A percentile compares a stretch with the other conserved stretches of the same genome.
Evolutionary conservation across 805 yeast genomes (phyloP).

Genomic region (Saccharomycopsis schoenii): DNA sequence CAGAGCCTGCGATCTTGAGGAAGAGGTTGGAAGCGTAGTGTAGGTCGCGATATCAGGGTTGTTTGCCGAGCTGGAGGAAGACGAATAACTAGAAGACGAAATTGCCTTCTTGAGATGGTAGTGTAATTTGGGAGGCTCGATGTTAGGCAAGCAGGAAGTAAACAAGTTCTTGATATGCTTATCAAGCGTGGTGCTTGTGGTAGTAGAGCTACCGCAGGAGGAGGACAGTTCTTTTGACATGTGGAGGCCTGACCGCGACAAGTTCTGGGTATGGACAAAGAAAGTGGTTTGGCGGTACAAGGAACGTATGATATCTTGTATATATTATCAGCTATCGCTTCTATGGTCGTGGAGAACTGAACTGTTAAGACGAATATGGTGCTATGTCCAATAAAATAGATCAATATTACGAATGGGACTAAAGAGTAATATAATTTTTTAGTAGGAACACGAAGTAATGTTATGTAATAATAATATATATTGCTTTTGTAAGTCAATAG

Average conservation of each 20-base stretch:
- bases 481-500: too few species aligned
- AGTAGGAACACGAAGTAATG: too few species aligned
- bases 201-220: neutral
- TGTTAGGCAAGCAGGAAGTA: constrained; percentile 1
- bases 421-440: too few species aligned
- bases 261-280: neutral
- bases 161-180: neutral
- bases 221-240: neutral
- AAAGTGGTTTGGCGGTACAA: too few species aligned
- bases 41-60: neutral
- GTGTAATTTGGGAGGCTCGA: neutral
- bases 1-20: neutral
- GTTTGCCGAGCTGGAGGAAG: neutral
- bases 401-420: too few species aligned
- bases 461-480: too few species aligned
- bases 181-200: neutral
- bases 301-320: too few species aligned
- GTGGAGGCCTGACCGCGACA: neutral
- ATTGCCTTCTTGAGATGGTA: neutral
- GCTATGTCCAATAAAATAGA: too few species aligned
- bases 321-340: too few species aligned
- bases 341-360: too few species aligned
- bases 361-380: too few species aligned
- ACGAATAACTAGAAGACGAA: neutral
- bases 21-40: neutral